These are phyloP conservation scores for Plasmodium gallinaceum DNA, from an alignment of 169 alveolate genomes.

Conservation along the genomic window DNA sequence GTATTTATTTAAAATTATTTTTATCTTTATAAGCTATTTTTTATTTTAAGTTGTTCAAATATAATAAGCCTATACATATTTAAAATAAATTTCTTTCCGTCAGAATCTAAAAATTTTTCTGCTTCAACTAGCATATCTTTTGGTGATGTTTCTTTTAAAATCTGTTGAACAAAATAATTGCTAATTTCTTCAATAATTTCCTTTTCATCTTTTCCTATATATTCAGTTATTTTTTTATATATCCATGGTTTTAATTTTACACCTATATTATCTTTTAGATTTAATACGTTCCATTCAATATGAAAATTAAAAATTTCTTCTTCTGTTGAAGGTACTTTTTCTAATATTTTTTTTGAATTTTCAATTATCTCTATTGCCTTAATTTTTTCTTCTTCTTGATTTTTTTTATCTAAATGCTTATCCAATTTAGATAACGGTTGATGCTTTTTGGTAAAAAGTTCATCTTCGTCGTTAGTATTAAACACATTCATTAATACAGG, in stretches of 20 bases:
- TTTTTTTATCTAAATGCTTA: constrained; percentile 34
- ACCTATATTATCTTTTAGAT: constrained; percentile 76
- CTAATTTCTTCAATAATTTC: constrained; percentile 84
- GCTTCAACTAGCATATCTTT: constrained; percentile 84
- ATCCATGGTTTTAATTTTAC: constrained; percentile 87
- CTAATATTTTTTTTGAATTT: constrained; percentile 46
- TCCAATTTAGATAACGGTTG: constrained; percentile 51
- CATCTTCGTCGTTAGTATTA: constrained; percentile 63
- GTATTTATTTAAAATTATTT: background rate
- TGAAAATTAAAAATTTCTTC: constrained; percentile 81
- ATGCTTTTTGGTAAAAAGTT: constrained; percentile 25
- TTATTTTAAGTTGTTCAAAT: constrained; percentile 81
- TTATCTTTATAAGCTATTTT: background rate
- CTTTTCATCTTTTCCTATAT: constrained; percentile 89
- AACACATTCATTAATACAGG: constrained; percentile 5
- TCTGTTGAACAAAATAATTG: constrained; percentile 78
- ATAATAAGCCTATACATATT: constrained; percentile 87
- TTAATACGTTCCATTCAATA: constrained; percentile 83
- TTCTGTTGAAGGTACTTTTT: constrained; percentile 78
- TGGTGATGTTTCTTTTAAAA: constrained; percentile 83
- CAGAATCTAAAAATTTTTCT: constrained; percentile 88
- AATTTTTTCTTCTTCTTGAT: constrained; percentile 12
- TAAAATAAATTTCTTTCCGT: constrained; percentile 85
- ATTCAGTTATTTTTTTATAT: constrained; percentile 83
- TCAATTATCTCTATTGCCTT: constrained; percentile 16